A percentile compares a stretch with the other conserved stretches of the same genome.
Evolutionary conservation across 2,329 filamentous ascomycete species (phyloP).

Genomic region (Colletotrichum sp.): DNA sequence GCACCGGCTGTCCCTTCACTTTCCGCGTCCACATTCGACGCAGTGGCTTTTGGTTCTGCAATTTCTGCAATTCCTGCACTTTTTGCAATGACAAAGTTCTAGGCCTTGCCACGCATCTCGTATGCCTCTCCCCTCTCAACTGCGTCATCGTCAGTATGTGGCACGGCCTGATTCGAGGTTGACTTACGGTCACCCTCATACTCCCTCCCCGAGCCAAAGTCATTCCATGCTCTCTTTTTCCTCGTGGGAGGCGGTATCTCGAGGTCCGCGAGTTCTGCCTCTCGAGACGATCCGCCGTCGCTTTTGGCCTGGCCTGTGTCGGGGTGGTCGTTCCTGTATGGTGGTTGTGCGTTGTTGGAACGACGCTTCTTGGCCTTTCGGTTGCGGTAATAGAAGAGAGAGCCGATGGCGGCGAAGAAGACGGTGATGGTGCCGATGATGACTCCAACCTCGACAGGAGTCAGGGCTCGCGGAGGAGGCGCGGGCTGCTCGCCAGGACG

Average conservation of each 20-base stretch:
- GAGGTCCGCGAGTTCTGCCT: not conserved
- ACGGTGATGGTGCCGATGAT: slow-evolving; percentile 27
- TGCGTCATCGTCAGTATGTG: not conserved
- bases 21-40: not conserved
- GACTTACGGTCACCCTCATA: not conserved
- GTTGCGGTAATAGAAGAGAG: slow-evolving; percentile 27
- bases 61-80: not conserved
- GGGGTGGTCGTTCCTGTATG: not conserved
- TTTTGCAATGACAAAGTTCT: not conserved
- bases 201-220: not conserved
- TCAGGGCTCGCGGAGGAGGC: slow-evolving; percentile 22
- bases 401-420: slow-evolving; percentile 25
- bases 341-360: not conserved
- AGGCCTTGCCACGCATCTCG: not conserved
- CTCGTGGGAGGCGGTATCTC: not conserved
- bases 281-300: not conserved
- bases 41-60: not conserved
- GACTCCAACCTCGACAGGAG: slow-evolving; percentile 30
- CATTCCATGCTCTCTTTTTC: not conserved
- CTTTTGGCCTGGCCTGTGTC: not conserved
- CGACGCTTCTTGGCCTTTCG: slow-evolving; percentile 11
- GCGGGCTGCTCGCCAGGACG: slow-evolving; percentile 12
- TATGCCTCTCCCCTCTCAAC: not conserved
- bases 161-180: too few species aligned
- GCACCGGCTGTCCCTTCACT: not conserved